A percentile compares a stretch with the other conserved stretches of the same genome.
Conservation (phyloP, 192 early-diverging fungal species). For the Rhizophagus clarus region DNA sequence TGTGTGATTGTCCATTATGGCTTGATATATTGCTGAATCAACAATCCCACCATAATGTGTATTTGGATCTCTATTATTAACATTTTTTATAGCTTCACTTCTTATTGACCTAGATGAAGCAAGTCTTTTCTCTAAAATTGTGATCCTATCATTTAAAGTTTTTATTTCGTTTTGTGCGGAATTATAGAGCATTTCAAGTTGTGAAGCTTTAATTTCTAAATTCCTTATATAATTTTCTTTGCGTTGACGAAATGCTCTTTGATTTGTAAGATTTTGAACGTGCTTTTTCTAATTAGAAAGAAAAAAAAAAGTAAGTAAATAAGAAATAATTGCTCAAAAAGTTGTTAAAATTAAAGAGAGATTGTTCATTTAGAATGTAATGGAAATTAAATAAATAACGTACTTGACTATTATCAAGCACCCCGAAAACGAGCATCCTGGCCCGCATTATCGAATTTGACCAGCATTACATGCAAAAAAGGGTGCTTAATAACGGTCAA, state of each 20-base stretch:
- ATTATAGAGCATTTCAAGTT: neutral
- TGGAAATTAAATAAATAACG: too few species aligned
- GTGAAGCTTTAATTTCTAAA: slow-evolving; percentile 2
- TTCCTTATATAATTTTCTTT: neutral
- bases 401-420: neutral
- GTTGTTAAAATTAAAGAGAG: too few species aligned
- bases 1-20: too few species aligned
- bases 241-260: slow-evolving; percentile 30
- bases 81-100: neutral
- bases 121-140: neutral
- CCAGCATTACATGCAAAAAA: too few species aligned
- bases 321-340: too few species aligned
- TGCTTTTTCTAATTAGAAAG: slow-evolving; percentile 24
- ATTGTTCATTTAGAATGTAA: too few species aligned
- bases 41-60: neutral
- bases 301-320: neutral
- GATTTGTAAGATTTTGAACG: slow-evolving; percentile 24
- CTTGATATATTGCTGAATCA: neutral
- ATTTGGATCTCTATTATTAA: neutral
- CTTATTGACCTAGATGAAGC: neutral
- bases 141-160: slow-evolving; percentile 9
- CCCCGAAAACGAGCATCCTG: too few species aligned
- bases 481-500: too few species aligned
- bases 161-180: slow-evolving; percentile 16
- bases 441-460: too few species aligned